Base-by-base conservation (phyloP, 306 rosid species). In the Citrullus amarus region DNA sequence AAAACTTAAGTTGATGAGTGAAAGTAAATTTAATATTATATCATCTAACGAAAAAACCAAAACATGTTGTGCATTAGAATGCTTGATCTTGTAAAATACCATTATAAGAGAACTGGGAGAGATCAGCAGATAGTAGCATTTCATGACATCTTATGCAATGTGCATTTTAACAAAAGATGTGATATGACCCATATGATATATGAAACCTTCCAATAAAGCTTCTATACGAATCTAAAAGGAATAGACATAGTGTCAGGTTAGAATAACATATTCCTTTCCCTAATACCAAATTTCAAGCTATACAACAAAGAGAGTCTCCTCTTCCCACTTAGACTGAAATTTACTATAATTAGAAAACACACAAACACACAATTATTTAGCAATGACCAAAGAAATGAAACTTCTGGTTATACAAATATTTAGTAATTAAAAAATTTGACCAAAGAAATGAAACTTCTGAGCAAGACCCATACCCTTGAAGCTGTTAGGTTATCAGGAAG, bases 401-500 rank as follows among this genome's bases (percentile, higher is more conserved):
- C 25, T 25, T 25, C 25, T 25, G 25, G 25, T 25, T 53, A 15
- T 53, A 53, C 18, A 53, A 51, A 15, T 9, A 53, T 32, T 36
- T 51, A 25, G 51, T 9, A n/a, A 30, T 44, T 48, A 28, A 73
- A 73, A 50, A 13, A 22, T 1, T 48, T 25, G 59, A 50, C 77
- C 39, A 34, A 34, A 63, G 74, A 67, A 51, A 28, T 43, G n/a
- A 58, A 54, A 55, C 38, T 36, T 48, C 12, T 62, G 71, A 80
- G 79, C 9, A 63, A 77, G 74, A 54, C 48, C 41, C 75, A 75
- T 93, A 96, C 99, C 99, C 91, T 91, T 86, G 78, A 85, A 69
- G 96, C 84, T 55, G 94, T 80, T 82, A 92, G 85, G 86, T 80
- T 90, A 82, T 91, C 99, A 38, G 93, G 93, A 55, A 96, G 98